These are phyloP conservation scores for Mycena galopus DNA, from an alignment of 768 basidiomycete genomes.

Conservation along the genomic window DNA sequence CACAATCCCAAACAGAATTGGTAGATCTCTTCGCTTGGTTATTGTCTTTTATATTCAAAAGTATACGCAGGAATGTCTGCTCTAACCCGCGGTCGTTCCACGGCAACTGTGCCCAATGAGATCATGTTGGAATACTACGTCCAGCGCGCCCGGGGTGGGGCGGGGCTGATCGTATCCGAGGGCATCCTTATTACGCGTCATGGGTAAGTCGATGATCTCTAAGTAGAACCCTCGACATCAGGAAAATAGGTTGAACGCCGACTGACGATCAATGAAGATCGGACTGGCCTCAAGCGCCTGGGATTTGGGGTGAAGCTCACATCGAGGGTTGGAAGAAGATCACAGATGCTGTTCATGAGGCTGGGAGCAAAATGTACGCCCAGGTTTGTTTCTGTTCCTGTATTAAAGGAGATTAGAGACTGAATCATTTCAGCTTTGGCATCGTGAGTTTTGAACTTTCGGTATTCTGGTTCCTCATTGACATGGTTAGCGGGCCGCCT, in stretches of 20 bases:
- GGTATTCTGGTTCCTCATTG: too few relatives aligned
- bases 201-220: conserved; percentile 40
- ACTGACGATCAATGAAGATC: conserved; percentile 41
- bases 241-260: background rate
- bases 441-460: too few relatives aligned
- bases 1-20: conserved; percentile 48
- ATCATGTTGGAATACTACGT: conserved; percentile 52
- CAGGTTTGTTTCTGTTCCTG: conserved; percentile 40
- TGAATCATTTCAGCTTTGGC: too few relatives aligned
- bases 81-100: conserved; percentile 52
- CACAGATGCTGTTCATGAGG: conserved; percentile 49
- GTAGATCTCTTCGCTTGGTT: too few relatives aligned
- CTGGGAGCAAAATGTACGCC: conserved; percentile 31
- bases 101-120: conserved; percentile 49
- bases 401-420: too few relatives aligned
- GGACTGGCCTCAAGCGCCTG: conserved; percentile 48
- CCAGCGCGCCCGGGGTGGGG: conserved; percentile 53
- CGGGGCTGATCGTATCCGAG: conserved; percentile 52
- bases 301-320: conserved; percentile 33
- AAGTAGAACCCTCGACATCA: background rate
- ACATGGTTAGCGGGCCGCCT: conserved; percentile 25
- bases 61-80: conserved; percentile 49
- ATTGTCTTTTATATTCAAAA: too few relatives aligned
- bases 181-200: conserved; percentile 47
- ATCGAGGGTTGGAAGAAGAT: conserved; percentile 48